phyloP scores from a whole-genome alignment of 2,329 filamentous ascomycete species.

The Colletotrichum lentis region DNA sequence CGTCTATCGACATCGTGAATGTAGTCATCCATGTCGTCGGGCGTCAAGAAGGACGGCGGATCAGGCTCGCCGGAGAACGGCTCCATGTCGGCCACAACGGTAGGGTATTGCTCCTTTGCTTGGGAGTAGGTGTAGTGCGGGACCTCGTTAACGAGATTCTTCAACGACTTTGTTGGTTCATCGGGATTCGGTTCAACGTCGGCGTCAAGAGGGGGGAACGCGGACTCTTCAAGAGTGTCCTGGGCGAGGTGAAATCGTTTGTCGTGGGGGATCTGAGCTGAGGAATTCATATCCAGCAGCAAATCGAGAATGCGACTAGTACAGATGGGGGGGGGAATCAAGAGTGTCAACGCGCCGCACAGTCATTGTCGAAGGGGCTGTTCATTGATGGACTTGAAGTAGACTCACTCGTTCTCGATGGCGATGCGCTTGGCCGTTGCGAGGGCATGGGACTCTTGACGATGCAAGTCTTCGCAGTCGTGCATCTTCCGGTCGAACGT shows the following conservation, averaged over 20 bases:
- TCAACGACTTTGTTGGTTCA: constrained; percentile 59
- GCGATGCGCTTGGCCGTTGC: constrained; percentile 83
- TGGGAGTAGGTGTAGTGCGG: constrained; percentile 61
- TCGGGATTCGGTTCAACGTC: constrained; percentile 45
- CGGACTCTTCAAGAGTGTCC: constrained; percentile 53
- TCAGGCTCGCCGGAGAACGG: constrained; percentile 61
- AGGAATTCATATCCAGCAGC: constrained; percentile 88
- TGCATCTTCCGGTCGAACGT: constrained; percentile 80
- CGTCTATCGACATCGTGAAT: constrained; percentile 69
- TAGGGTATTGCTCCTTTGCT: constrained; percentile 70
- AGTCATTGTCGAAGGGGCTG: background rate
- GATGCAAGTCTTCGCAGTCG: constrained; percentile 83
- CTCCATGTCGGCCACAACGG: constrained; percentile 59
- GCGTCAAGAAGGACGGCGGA: constrained; percentile 72
- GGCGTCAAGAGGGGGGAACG: constrained; percentile 45
- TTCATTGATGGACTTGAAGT: constrained; percentile 34
- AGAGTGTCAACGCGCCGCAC: constrained; percentile 3
- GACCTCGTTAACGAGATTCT: constrained; percentile 60
- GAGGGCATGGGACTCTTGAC: constrained; percentile 80
- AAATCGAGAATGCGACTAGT: constrained; percentile 85
- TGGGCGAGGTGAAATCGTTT: constrained; percentile 77
- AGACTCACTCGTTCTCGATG: constrained; percentile 89
- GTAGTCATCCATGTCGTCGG: constrained; percentile 78
- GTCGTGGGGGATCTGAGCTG: constrained; percentile 76
- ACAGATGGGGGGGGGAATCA: background rate